A percentile compares a stretch with the other conserved stretches of the same genome.
phyloP scores from a whole-genome alignment of 2,329 filamentous ascomycete species.

The Cladosporium cucumerinum region DNA sequence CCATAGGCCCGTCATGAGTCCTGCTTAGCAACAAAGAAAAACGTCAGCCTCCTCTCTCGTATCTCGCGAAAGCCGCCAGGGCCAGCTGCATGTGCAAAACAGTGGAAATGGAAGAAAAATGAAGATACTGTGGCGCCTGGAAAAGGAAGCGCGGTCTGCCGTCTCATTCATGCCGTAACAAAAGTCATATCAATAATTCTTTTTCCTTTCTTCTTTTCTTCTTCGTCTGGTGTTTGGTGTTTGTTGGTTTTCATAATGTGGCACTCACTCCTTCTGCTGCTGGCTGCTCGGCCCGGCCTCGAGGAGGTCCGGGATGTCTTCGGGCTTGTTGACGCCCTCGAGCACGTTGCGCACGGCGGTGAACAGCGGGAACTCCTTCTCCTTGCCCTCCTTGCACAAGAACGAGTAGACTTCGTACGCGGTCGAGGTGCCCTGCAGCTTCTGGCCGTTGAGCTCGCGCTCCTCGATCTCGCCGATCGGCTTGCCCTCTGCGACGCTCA shows the following conservation, averaged over 20 bases:
- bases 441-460: slow-evolving; percentile 91
- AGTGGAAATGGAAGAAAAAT: background rate
- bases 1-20: background rate
- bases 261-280: slow-evolving; percentile 18
- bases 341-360: slow-evolving; percentile 83
- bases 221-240: background rate
- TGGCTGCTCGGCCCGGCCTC: slow-evolving; percentile 27
- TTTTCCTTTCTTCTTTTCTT: too few relatives aligned
- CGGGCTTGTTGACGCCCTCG: slow-evolving; percentile 69
- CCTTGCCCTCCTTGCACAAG: slow-evolving; percentile 71
- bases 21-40: slow-evolving; percentile 11
- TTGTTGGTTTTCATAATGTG: background rate
- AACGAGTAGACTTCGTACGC: slow-evolving; percentile 89
- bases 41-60: slow-evolving; percentile 2
- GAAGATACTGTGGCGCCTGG: background rate
- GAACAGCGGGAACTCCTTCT: slow-evolving; percentile 86
- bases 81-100: background rate
- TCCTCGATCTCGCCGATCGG: slow-evolving; percentile 83
- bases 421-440: slow-evolving; percentile 89
- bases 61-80: background rate
- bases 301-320: slow-evolving; percentile 71
- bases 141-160: background rate
- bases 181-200: background rate
- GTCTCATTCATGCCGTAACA: slow-evolving; percentile 4
- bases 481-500: slow-evolving; percentile 75